Base-by-base conservation (phyloP, 805 yeast species). In the Lipomyces yamanashiensis region DNA sequence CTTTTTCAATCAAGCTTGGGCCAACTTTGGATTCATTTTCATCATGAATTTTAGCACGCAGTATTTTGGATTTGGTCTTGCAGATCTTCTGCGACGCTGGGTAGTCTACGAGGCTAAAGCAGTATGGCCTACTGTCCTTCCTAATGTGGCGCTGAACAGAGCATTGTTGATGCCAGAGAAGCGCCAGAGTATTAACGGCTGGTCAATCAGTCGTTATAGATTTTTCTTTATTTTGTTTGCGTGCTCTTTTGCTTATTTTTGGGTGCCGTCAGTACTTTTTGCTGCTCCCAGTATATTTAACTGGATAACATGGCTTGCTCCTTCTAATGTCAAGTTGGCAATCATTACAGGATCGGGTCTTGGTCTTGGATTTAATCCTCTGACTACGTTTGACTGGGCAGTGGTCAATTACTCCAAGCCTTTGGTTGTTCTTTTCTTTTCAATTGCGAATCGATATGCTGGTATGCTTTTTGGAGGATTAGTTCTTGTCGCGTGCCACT, bases 31-130 rank as follows among this genome's bases (percentile, higher is more conserved):
- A 0, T 87, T 81, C 73, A 87, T 85, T 73, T 68, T 86, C 15
- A 68, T 85, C 36, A 76, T 87, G 45, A 75, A 83, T 1, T 66
- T 85, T 4, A 80, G 87, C 2, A 80, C 89, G 1, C 88, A 81
- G 83, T 84, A 83, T 66, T 75, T 87, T 67, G 92, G 91, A 23
- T 83, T 85, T 71, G 87, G 89, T 0, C 81, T 87, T 72, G 89
- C 90, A 5, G 87, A 88, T 52, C 71, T 87, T 23, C 80, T 86
- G 79, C 80, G 88, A 70, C 81, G 84, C 63, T 82, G 86, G 48
- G 59, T 55, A 15, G 47, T 60, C 21, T 51, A 37, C 36, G 36
- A 39, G 70, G 80, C 86, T 12, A 76, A 82, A 21, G 82, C 85
- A 71, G 76, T 86, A 58, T 87, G 90, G 90, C 90, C 90, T 2